Percentiles rank a stretch among this genome's conserved stretches.
phyloP scores from a whole-genome alignment of 495 filamentous ascomycete species.

The Xylaria venustula region DNA sequence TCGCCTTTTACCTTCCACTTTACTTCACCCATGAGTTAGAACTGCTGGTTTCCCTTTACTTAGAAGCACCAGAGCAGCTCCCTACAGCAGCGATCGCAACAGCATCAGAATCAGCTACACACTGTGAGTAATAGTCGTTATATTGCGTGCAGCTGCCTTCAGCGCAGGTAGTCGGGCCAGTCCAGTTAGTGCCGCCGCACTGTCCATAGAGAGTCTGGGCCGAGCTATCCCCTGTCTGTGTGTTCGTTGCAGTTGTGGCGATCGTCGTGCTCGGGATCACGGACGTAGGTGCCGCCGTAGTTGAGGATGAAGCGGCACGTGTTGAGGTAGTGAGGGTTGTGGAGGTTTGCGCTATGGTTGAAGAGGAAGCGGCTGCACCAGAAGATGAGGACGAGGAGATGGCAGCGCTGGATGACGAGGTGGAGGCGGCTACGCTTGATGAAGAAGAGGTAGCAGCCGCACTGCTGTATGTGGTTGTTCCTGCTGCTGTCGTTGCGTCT shows the following conservation, averaged over 20 bases:
- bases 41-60: too few relatives aligned
- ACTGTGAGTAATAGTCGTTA: constrained; percentile 55
- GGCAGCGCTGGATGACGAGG: too few relatives aligned
- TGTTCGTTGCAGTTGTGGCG: constrained; percentile 26
- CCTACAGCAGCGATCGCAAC: too few relatives aligned
- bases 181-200: constrained; percentile 51
- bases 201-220: constrained; percentile 45
- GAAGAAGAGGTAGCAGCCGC: too few relatives aligned
- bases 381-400: background rate
- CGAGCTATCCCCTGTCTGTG: constrained; percentile 28
- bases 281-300: constrained; percentile 15
- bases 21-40: too few relatives aligned
- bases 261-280: constrained; percentile 26
- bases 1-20: too few relatives aligned
- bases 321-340: constrained; percentile 30
- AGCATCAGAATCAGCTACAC: constrained; percentile 21
- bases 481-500: constrained; percentile 26
- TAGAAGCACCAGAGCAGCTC: too few relatives aligned
- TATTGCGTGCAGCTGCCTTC: constrained; percentile 45
- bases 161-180: constrained; percentile 47
- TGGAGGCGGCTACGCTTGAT: background rate
- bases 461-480: too few relatives aligned
- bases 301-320: constrained; percentile 17
- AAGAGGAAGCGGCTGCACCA: constrained; percentile 32
- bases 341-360: constrained; percentile 30